A percentile compares a stretch with the other conserved stretches of the same genome.
Conservation (phyloP, 2,329 filamentous ascomycete species). For the Beauveria sp. region DNA sequence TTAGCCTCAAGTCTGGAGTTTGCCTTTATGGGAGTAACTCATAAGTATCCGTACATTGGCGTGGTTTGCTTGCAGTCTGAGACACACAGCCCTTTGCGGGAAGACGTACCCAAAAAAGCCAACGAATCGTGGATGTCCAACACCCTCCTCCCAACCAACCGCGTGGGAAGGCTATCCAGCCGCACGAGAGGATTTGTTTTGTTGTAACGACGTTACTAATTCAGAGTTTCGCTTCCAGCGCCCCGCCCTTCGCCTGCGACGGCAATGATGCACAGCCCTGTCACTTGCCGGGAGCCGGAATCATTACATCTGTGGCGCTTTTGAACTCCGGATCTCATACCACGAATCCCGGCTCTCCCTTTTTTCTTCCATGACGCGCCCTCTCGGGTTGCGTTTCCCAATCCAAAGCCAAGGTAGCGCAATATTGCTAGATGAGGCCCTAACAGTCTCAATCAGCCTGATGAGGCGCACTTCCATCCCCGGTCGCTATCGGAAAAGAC, state of each 20-base stretch:
- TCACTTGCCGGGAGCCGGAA: neutral
- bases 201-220: too few species aligned
- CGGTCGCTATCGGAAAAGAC: too few species aligned
- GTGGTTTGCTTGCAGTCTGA: neutral
- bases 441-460: neutral
- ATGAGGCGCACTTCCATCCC: neutral
- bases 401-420: neutral
- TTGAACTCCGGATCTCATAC: neutral
- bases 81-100: neutral
- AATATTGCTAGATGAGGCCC: neutral
- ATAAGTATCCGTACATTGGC: neutral
- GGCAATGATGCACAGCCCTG: constrained; percentile 4
- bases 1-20: neutral
- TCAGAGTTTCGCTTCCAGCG: too few species aligned
- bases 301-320: neutral
- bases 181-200: neutral
- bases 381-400: neutral
- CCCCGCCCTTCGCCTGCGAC: neutral
- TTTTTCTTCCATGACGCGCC: neutral
- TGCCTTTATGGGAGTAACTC: too few species aligned
- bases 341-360: neutral
- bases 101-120: neutral
- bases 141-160: neutral
- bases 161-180: neutral
- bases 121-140: too few species aligned